Conservation (phyloP, 495 filamentous ascomycete genomes). For the Apiosordaria backusii region DNA sequence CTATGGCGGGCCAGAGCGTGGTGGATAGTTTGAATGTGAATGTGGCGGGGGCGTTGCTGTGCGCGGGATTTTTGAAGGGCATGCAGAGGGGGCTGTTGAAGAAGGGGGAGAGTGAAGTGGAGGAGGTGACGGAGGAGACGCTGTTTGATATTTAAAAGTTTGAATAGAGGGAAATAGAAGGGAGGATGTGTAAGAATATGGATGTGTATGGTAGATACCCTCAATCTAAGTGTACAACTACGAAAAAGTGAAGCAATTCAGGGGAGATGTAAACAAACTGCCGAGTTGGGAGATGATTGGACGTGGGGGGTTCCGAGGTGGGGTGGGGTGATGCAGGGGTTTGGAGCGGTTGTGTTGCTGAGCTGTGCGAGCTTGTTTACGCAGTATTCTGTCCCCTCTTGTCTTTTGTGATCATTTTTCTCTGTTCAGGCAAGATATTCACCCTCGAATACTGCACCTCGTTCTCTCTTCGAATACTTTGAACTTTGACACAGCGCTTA, state of each 20-base stretch:
- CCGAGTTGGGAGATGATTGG: not conserved
- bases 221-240: not conserved
- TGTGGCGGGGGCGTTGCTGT: constrained; percentile 75
- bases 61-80: constrained; percentile 51
- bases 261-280: constrained; percentile 1
- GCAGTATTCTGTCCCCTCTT: too few species aligned
- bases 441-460: not conserved
- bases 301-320: not conserved
- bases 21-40: constrained; percentile 87
- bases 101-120: constrained; percentile 18
- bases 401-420: not conserved
- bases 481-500: not conserved
- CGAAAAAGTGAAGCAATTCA: not conserved
- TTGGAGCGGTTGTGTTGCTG: not conserved
- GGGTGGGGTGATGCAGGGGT: constrained; percentile 4
- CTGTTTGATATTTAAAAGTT: constrained; percentile 22
- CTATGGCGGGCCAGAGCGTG: constrained; percentile 34
- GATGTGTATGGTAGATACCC: constrained; percentile 20
- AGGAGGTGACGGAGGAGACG: constrained; percentile 10
- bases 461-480: not conserved
- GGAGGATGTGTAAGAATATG: constrained; percentile 17
- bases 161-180: not conserved
- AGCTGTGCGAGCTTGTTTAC: not conserved
- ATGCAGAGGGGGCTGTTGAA: constrained; percentile 21
- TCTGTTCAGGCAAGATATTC: not conserved